Evolutionary conservation across 768 basidiomycete genomes (phyloP), one percentile per base, ranked within the genome.

Genomic region (Tricholoma bakamatsutake): DNA sequence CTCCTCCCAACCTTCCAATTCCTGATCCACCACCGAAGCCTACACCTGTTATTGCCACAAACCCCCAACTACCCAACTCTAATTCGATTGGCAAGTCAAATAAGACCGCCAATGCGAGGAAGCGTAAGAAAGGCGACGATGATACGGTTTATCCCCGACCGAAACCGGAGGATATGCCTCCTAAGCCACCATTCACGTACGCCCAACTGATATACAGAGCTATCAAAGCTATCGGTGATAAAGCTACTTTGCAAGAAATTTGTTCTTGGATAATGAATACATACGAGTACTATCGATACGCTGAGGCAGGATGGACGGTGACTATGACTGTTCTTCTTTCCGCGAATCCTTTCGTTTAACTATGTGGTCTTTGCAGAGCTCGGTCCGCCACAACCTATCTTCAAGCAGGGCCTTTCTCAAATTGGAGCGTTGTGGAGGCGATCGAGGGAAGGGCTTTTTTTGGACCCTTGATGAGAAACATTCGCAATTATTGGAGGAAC

Each of bases 361-460:
- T 52, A 45, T 35, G 15, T 35, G 17, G 30, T 24, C n/a, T 35
- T 37, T 52, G 33, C 65, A 93, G 91, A 93, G 90, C 63, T 96
- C 96, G 30, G 88, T 98, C 46, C 88, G 94, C 18, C 94, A 98
- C 65, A 95, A 94, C 67, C 72, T 99, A n/a, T 95, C 94, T 1
- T 91, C 93, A 10, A 87, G 88, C 66, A 84, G 87, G 48, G 93
- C 91, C 0, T 99, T 99, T 73, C 78, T 90, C 68, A 98, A 98
- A 71, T 79, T 91, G 68, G 90, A 94, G 57, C 80, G 91, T 30
- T 87, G 85, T 58, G 82, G 85, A 5, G 89, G 92, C 56, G 91
- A 89, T 74, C 80, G 88, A 57, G 89, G 91, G 8, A 97, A 96
- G 68, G 95, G 94, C 1, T 93, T 87, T 61, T 92, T 93, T 60